Evolutionary conservation across 2,329 filamentous ascomycete species (phyloP), one percentile per base, ranked within the genome.

Genomic region (Penicillium sp.): DNA sequence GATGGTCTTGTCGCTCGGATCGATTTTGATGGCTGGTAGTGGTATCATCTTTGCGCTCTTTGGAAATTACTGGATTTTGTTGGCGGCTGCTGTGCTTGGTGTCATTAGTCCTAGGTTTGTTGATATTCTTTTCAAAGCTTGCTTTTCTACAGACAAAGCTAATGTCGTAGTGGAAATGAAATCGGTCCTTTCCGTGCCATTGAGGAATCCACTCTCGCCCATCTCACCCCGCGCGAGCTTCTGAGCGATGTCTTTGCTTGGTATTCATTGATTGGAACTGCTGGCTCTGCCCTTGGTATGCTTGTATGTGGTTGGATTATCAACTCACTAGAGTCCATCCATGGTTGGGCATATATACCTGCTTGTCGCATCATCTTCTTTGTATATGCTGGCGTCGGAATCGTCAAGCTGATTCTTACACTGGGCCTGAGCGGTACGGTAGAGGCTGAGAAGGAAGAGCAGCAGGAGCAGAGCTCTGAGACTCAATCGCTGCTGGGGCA

Each of bases 161-260:
- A 22, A 49, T 30, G 19, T 42, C 19, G 39, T 11, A 71, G 68
- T 57, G 83, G 83, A 6, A 78, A 81, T 13, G 84, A 87, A 56
- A 84, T 86, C 61, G 84, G 83, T 0, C 83, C 84, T 0, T 87
- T 87, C 56, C 73, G 83, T 31, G 81, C 81, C 3, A 80, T 87
- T 28, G 84, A 87, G 61, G 83, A 87, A 71, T 82, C 79, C 0
- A 81, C 79, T 29, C 63, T 86, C 7, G 80, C 81, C 4, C 80
- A 85, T 60, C 71, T 86, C 37, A 84, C 81, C 0, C 75, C 69
- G 0, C 73, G 77, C 0, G 66, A 73, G 27, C 78, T 76, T 0
- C 71, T 83, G 39, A 72, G 80, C 12, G 82, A 86, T 64, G 81
- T 87, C n/a, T 72, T 86, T 50, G 77, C 80, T 8, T 87, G 83